Conservation (phyloP, 352 stramenopile species). For the Phytophthora litchii region DNA sequence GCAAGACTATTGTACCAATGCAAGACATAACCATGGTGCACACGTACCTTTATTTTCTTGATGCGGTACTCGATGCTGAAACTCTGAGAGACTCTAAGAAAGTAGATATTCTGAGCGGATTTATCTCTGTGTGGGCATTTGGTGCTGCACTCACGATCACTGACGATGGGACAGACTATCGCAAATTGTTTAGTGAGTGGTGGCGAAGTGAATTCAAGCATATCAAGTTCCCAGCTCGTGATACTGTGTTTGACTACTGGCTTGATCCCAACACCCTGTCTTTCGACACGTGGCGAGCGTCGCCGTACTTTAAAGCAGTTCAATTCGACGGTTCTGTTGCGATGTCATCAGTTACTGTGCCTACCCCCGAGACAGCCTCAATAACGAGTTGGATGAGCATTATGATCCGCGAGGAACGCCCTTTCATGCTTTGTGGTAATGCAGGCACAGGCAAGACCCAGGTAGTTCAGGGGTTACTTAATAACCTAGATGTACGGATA, state of each 20-base stretch:
- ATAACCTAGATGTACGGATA: slow-evolving; percentile 48
- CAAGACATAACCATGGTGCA: slow-evolving; percentile 93
- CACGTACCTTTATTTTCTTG: slow-evolving; percentile 92
- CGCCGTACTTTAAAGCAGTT: slow-evolving; percentile 88
- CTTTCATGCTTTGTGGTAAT: slow-evolving; percentile 94
- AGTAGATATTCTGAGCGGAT: slow-evolving; percentile 89
- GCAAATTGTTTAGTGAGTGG: slow-evolving; percentile 94
- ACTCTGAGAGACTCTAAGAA: slow-evolving; percentile 65
- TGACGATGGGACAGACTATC: slow-evolving; percentile 94
- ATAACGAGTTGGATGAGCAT: slow-evolving; percentile 95
- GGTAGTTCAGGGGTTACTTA: slow-evolving; percentile 88
- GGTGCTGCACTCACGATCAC: slow-evolving; percentile 85
- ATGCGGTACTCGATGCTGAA: slow-evolving; percentile 81
- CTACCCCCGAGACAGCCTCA: slow-evolving; percentile 93
- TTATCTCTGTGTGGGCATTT: slow-evolving; percentile 94
- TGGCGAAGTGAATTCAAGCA: slow-evolving; percentile 94
- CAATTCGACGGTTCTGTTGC: slow-evolving; percentile 76
- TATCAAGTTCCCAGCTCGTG: slow-evolving; percentile 93
- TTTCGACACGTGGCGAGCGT: slow-evolving; percentile 95
- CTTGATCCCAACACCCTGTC: slow-evolving; percentile 87
- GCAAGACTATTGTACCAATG: slow-evolving; percentile 89
- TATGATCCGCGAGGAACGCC: slow-evolving; percentile 91
- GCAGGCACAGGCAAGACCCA: slow-evolving; percentile 96
- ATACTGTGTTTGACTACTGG: slow-evolving; percentile 98
- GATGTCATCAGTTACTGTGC: slow-evolving; percentile 90